These are phyloP conservation scores for Coriaria nepalensis DNA, from an alignment of 306 rosid genomes.

Conservation along the genomic window DNA sequence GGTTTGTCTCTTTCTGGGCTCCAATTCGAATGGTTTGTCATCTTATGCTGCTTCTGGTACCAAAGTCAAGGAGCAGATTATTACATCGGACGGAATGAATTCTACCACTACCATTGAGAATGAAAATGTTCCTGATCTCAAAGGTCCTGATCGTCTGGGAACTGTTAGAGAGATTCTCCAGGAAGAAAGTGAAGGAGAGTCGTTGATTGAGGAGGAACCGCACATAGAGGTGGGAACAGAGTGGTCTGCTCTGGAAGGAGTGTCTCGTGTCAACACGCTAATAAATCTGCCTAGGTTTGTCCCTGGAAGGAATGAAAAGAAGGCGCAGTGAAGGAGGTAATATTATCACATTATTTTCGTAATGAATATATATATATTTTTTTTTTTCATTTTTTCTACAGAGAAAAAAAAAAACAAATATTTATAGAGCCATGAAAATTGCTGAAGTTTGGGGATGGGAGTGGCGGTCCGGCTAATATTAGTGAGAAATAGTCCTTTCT, in stretches of 20 bases:
- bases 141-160: constrained; percentile 29
- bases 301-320: constrained; percentile 56
- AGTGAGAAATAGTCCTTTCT: constrained; percentile 37
- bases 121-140: constrained; percentile 20
- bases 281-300: constrained; percentile 78
- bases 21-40: constrained; percentile 24
- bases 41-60: constrained; percentile 27
- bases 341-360: constrained; percentile 15
- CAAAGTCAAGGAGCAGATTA: constrained; percentile 30
- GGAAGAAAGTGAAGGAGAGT: constrained; percentile 28
- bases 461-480: constrained; percentile 54
- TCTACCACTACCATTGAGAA: constrained; percentile 15
- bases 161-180: constrained; percentile 29
- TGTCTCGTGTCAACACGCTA: constrained; percentile 88
- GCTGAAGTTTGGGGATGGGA: constrained; percentile 25
- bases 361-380: constrained; percentile 13
- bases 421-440: constrained; percentile 13
- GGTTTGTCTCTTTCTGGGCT: constrained; percentile 71
- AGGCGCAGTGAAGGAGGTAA: constrained; percentile 21
- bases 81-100: constrained; percentile 21
- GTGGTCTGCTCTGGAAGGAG: constrained; percentile 98
- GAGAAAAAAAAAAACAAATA: constrained; percentile 9
- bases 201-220: constrained; percentile 24
- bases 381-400: constrained; percentile 16
- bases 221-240: constrained; percentile 40